A percentile compares a stretch with the other conserved stretches of the same genome.
Conservation (phyloP, 1,284 basidiomycete species). For the Erythrobasidium hasegawianum region DNA sequence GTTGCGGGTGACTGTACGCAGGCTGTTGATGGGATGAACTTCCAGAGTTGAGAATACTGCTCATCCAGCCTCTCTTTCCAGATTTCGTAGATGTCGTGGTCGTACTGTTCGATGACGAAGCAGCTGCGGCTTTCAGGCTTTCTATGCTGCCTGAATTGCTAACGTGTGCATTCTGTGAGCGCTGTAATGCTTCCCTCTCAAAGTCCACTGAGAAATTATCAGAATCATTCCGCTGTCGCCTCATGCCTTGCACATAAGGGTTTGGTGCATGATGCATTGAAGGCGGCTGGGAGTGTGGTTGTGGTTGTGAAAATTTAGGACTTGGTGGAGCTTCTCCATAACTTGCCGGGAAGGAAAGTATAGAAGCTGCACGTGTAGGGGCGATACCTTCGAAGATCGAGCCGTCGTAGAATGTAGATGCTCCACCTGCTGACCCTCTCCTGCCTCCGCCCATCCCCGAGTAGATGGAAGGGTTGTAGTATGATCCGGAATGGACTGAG, state of each 20-base stretch:
- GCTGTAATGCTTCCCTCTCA: conserved; percentile 30
- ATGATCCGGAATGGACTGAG: conserved; percentile 32
- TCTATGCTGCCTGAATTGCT: background rate
- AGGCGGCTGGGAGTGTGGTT: background rate
- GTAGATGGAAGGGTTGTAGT: conserved; percentile 29
- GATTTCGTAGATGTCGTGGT: conserved; percentile 4
- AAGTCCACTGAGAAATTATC: conserved; percentile 34
- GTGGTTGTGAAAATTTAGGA: conserved; percentile 20
- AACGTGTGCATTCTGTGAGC: conserved; percentile 20
- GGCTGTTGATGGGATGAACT: conserved; percentile 37
- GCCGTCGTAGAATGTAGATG: conserved; percentile 45
- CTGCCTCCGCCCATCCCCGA: conserved; percentile 15
- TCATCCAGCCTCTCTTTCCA: conserved; percentile 33
- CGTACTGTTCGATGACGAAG: conserved; percentile 8
- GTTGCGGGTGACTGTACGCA: conserved; percentile 34
- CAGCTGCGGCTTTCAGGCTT: conserved; percentile 1
- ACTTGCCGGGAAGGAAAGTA: conserved; percentile 40
- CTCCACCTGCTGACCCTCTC: conserved; percentile 32
- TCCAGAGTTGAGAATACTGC: conserved; percentile 11
- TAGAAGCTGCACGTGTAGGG: conserved; percentile 36
- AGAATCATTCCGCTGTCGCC: conserved; percentile 5
- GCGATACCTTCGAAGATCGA: conserved; percentile 44
- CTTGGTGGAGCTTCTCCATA: conserved; percentile 34
- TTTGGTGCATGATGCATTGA: background rate
- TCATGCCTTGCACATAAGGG: background rate